Evolutionary conservation across 371 early-diverging fungal species (phyloP).

Genomic region (Mortierella sp.): DNA sequence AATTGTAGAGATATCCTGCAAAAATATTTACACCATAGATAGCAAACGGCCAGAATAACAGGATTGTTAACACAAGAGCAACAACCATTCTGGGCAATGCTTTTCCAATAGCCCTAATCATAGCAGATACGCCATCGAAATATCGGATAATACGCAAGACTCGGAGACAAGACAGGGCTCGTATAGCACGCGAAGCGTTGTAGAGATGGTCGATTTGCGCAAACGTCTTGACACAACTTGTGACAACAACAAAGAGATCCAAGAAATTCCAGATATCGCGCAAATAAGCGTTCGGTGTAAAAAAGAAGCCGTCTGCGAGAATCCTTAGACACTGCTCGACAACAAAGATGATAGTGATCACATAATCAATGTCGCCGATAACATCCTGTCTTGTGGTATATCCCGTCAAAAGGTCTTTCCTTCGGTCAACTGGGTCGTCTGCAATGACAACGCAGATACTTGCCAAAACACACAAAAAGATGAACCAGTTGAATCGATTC

Average conservation of each 20-base stretch:
- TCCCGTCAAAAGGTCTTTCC: conserved; percentile 29
- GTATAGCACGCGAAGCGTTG: conserved; percentile 63
- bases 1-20: conserved; percentile 58
- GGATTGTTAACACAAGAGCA: conserved; percentile 58
- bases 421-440: conserved; percentile 69
- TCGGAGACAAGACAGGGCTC: conserved; percentile 59
- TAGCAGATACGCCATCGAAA: conserved; percentile 60
- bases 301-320: conserved; percentile 59
- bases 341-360: conserved; percentile 56
- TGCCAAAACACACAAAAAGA: conserved; percentile 55
- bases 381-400: conserved; percentile 23
- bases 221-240: conserved; percentile 61
- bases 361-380: conserved; percentile 54
- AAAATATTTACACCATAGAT: conserved; percentile 67
- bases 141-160: conserved; percentile 62
- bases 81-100: conserved; percentile 66
- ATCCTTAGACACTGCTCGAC: conserved; percentile 59
- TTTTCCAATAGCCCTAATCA: conserved; percentile 61
- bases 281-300: conserved; percentile 63
- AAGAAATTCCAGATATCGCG: conserved; percentile 62
- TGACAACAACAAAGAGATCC: conserved; percentile 55
- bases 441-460: conserved; percentile 60
- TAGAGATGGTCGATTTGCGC: conserved; percentile 60
- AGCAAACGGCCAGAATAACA: conserved; percentile 67
- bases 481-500: conserved; percentile 59